These are phyloP conservation scores for Saccharomycopsis schoenii DNA, from an alignment of 805 yeast species.

Conservation along the genomic window DNA sequence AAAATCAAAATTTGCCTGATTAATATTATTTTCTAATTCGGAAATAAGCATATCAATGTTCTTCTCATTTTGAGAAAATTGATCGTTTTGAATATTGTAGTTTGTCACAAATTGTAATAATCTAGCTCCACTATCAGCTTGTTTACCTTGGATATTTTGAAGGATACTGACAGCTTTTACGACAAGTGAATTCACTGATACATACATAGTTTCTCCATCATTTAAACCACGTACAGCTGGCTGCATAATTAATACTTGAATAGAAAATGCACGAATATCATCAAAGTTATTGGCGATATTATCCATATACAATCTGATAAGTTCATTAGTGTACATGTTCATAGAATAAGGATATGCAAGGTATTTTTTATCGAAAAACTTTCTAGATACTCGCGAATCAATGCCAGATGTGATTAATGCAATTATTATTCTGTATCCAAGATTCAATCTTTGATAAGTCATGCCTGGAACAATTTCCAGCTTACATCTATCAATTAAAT, in stretches of 20 bases:
- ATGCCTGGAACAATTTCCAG: constrained; percentile 42
- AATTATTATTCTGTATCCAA: constrained; percentile 39
- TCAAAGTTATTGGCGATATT: constrained; percentile 63
- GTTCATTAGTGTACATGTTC: constrained; percentile 29
- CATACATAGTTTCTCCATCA: not conserved
- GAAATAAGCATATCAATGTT: constrained; percentile 23
- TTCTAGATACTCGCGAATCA: constrained; percentile 34
- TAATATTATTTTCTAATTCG: constrained; percentile 27
- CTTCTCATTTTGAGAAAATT: constrained; percentile 5
- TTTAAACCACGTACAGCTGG: constrained; percentile 27
- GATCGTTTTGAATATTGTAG: constrained; percentile 22
- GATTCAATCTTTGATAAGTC: constrained; percentile 42
- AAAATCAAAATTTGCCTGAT: constrained; percentile 28
- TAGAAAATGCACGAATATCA: constrained; percentile 55
- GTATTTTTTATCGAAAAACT: constrained; percentile 32
- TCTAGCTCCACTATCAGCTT: constrained; percentile 73
- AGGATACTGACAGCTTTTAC: constrained; percentile 25
- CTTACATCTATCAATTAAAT: constrained; percentile 30
- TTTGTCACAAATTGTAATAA: constrained; percentile 43
- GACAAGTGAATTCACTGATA: constrained; percentile 17
- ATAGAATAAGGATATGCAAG: constrained; percentile 41
- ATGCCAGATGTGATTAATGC: constrained; percentile 45
- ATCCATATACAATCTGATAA: constrained; percentile 45
- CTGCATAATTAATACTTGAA: constrained; percentile 34
- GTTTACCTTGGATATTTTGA: constrained; percentile 36